Base-by-base conservation (phyloP, 2,329 filamentous ascomycete species). In the Tetracladium maxilliforme region DNA sequence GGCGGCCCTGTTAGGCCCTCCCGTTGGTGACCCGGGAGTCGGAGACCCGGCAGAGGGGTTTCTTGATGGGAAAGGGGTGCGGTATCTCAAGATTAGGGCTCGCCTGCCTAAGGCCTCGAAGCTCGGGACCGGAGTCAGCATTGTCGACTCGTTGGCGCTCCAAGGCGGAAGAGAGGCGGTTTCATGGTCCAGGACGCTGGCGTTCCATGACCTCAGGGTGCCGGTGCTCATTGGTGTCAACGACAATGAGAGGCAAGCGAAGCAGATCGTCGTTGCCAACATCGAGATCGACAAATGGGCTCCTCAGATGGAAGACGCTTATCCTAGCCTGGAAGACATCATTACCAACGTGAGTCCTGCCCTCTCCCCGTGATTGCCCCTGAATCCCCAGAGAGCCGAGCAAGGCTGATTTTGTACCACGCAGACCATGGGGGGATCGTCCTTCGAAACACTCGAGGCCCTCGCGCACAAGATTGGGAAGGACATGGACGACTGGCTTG, bases 211-310 rank as follows among this genome's bases (percentile, higher is more conserved):
- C 12, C 44, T 84, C 25, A 60, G 59, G 19, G 58, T 82, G 7
- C 73, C 77, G 14, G 71, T 69, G 16, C 45, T 86, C 24, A 67
- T 86, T 23, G 79, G 79, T 1, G 65, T 86, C 15, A 83, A 86
- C 39, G 46, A 54, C 13, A 77, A 83, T 38, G 79, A 86, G 57
- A 56, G 79, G 33, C 34, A 50, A 18, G 62, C 58, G 4, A 77
- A 70, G 48, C 78, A 84, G 49, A 61, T 75, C 25, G 61, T 82
- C 2, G 49, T 76, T 10, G 60, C 67, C 7, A 73, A 65, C 28
- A 44, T 81, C 8, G 64, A 68, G 44, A 51, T 82, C 24, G 72
- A 80, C 28, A 49, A 52, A 25, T 55, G 11, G 8, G 18, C 9
- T 19, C 23, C n/a, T 7, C 45, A 36, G 21, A 13, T 20, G 21